phyloP scores from a whole-genome alignment of 164 flowering plant species.

The Protea cynaroides region DNA sequence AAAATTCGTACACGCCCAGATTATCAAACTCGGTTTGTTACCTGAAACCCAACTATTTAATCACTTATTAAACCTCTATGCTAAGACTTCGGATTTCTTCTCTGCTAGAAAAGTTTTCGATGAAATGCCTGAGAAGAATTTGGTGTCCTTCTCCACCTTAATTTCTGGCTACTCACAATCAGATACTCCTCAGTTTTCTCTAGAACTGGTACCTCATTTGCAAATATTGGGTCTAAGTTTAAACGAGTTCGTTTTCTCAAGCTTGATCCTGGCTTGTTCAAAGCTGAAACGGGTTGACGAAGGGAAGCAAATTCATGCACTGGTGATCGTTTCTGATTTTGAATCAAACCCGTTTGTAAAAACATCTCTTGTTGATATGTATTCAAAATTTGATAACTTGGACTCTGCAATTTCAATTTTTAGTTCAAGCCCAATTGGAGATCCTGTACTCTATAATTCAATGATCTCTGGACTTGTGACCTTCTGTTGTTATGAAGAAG shows the following conservation, averaged over 20 bases:
- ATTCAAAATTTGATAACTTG: slow-evolving; percentile 19
- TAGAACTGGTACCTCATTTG: slow-evolving; percentile 9
- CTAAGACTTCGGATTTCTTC: slow-evolving; percentile 4
- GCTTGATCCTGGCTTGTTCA: slow-evolving; percentile 22
- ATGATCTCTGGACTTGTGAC: slow-evolving; percentile 21
- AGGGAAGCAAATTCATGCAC: slow-evolving; percentile 30
- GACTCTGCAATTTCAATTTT: slow-evolving; percentile 16
- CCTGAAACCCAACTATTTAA: slow-evolving; percentile 15
- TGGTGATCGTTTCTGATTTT: slow-evolving; percentile 21
- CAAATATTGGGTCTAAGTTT: background rate
- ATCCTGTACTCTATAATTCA: slow-evolving; percentile 19
- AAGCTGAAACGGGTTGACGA: slow-evolving; percentile 14
- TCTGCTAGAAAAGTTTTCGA: slow-evolving; percentile 13
- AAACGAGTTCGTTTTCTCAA: slow-evolving; percentile 24
- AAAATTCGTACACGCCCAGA: slow-evolving; percentile 12
- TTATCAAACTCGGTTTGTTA: slow-evolving; percentile 13
- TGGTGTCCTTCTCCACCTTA: slow-evolving; percentile 17
- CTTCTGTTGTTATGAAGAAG: slow-evolving; percentile 17
- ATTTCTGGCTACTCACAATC: slow-evolving; percentile 21
- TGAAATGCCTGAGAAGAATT: slow-evolving; percentile 19
- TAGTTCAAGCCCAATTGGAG: slow-evolving; percentile 6
- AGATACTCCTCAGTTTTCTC: slow-evolving; percentile 7
- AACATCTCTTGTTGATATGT: slow-evolving; percentile 26
- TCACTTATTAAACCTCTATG: slow-evolving; percentile 17
- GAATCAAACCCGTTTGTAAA: slow-evolving; percentile 19